A percentile compares a stretch with the other conserved stretches of the same genome.
Evolutionary conservation across 352 stramenopile genomes (phyloP).

Genomic region (Phytophthora sp.): DNA sequence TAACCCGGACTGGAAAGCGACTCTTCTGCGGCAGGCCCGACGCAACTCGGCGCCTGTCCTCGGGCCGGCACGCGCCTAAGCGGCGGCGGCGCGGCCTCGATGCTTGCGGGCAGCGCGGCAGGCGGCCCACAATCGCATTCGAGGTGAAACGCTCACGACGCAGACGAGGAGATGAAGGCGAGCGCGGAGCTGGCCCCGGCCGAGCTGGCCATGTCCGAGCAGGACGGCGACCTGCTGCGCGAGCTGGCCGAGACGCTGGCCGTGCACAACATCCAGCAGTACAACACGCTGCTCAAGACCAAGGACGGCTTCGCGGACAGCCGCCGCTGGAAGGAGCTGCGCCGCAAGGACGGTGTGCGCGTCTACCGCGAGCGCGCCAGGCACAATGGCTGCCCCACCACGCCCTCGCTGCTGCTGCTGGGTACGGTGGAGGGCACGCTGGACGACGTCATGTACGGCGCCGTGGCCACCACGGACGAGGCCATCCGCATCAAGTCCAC

Average conservation of each 20-base stretch:
- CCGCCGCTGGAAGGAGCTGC: slow-evolving; percentile 46
- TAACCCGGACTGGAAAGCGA: too few species aligned
- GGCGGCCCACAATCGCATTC: slow-evolving; percentile 29
- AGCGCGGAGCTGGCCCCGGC: slow-evolving; percentile 19
- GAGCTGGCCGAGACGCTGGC: slow-evolving; percentile 46
- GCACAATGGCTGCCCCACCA: slow-evolving; percentile 21
- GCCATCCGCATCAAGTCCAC: slow-evolving; percentile 59
- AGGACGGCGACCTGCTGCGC: slow-evolving; percentile 37
- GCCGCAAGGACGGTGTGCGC: slow-evolving; percentile 36
- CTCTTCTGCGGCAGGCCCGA: too few species aligned
- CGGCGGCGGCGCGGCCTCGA: too few species aligned
- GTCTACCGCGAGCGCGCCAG: slow-evolving; percentile 45
- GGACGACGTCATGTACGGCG: slow-evolving; percentile 73
- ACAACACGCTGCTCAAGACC: slow-evolving; percentile 49
- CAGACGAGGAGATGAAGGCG: slow-evolving; percentile 33
- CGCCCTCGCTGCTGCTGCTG: slow-evolving; percentile 61
- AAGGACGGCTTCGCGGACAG: slow-evolving; percentile 44
- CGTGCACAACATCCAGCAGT: slow-evolving; percentile 53
- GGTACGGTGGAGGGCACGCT: slow-evolving; percentile 59
- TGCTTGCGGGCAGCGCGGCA: not conserved
- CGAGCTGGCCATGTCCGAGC: slow-evolving; percentile 33
- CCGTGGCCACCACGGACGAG: slow-evolving; percentile 43
- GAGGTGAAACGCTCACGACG: slow-evolving; percentile 6
- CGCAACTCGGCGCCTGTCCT: slow-evolving; percentile 26
- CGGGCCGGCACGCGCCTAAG: slow-evolving; percentile 1